Evolutionary conservation across 768 basidiomycete genomes (phyloP), one percentile per base, ranked within the genome.

Genomic region (Gyrodon lividus): DNA sequence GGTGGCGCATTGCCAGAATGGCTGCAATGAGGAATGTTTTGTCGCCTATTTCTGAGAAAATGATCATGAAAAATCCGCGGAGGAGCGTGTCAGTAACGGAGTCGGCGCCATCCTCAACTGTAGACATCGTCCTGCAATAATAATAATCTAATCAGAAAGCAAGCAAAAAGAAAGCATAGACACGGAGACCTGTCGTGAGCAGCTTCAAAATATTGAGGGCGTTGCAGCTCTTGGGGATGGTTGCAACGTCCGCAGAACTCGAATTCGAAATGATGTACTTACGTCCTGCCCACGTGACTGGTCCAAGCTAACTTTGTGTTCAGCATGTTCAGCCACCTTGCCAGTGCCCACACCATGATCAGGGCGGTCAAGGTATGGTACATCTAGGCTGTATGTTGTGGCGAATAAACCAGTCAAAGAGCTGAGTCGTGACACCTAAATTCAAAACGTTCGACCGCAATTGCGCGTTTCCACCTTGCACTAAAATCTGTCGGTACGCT

Each of bases 41-140:
- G 83, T 98, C 96, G 20, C 96, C 96, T 38, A 95, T 87, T 76
- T 94, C 92, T 2, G 91, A 92, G 65, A 89, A 77, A 30, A 98
- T 87, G 62, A 97, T 98, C 86, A 96, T 93, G 55, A 79, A 69
- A 73, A 94, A 92, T 5, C 92, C 82, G 63, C 92, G 87, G 5
- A 80, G 52, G 54, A 95, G 80, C 9, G 84, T 88, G 56, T 85
- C 17, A 26, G 42, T 40, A 39, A 19, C 16, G 16, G 53, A 35
- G 23, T 38, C n/a, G 12, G 58, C 31, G 41, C 23, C 63, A 56
- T 56, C 52, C 30, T 59, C 46, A 7, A 26, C 34, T 20, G 52
- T 30, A 19, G 57, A 59, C 65, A 66, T 66, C 17, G 42, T 43
- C 48, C 51, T 65, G 16, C 12, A 4, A 34, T 37, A 14, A 33